Evolutionary conservation across 1,284 basidiomycete species (phyloP), one percentile per base, ranked within the genome.

Genomic region (Pseudozyma sp.): DNA sequence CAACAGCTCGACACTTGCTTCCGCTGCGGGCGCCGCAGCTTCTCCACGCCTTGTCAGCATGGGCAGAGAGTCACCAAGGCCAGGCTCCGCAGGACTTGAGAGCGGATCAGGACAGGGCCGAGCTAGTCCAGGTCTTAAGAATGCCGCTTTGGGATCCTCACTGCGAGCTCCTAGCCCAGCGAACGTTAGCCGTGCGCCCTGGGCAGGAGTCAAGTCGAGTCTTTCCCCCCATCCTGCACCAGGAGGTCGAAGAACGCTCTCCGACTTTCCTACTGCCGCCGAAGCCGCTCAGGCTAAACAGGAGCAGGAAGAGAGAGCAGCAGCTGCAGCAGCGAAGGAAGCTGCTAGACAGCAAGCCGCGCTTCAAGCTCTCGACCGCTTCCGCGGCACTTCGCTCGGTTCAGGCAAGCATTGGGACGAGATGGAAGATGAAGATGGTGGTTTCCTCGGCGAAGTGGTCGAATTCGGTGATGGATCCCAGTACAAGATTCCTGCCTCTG

Each of bases 391-490:
- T 9, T 59, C 71, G 6, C 59, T 83, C 16, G 73, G 69, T 12
- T 63, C 75, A 13, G 74, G 74, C 14, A 78, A 77, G 52, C 83
- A 83, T 44, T 84, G 83, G 83, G 82, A 83, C 59, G 82, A 84
- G 63, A 74, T 84, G 71, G 82, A 82, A 36, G 80, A 83, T 34
- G 80, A 82, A 42, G 77, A 77, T 13, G 77, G 75, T 13, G 77
- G 76, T n/a, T 77, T 77, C 50, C 68, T 82, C 7, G 82, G 80
- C 50, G 83, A 82, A 19, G 83, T 83, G 8, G 79, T 84, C 50
- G 81, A 84, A 35, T 84, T 84, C 52, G 83, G 78, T 35, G 83
- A 84, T 43, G 83, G 83, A 47, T 77, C 75, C 6, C 79, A 83
- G 61, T 84, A 84, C 76, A 82, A 83, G 53, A 77, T 84, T 16